Evolutionary conservation across 129 eudicot species (phyloP), one percentile per base, ranked within the genome.

Genomic region (Flaveria linearis): DNA sequence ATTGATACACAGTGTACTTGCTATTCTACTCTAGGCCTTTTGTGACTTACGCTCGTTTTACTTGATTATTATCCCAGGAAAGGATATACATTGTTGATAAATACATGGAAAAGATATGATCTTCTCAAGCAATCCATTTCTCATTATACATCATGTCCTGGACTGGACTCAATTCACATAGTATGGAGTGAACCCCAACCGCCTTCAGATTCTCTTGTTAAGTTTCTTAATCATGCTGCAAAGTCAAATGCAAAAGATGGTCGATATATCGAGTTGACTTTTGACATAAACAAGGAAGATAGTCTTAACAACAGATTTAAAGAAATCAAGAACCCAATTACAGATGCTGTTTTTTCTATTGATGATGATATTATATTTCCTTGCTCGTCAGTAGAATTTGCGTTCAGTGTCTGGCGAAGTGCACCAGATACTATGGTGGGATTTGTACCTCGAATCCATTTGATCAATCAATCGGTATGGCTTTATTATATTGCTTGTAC

Each of bases 341-440:
- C 87, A 9, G 90, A 91, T 71, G 92, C 87, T 30, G 90, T 91
- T 65, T 91, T 91, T 76, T 91, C 97, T 7, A 91, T 91, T 16
- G 97, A 91, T 20, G 97, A 88, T 56, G 97, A 91, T 69, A 84
- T 91, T 36, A 91, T 88, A 80, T 91, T 91, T 64, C 86, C 97
- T 62, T 91, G 97, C 84, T 17, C 86, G 26, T 76, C 97, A 17
- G 97, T 91, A 10, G 97, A 88, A 80, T 84, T 91, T 74, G 95
- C 92, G 58, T 91, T 85, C 75, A 85, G 72, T 72, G 89, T 88
- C 69, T 91, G 95, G 97, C 86, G 52, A 82, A 88, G 92, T 82
- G 95, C 97, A 71, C 92, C 92, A 5, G 95, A 88, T 80, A 71
- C 97, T 75, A 88, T 91, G 97, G 95, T 91, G 76, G 97, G 97